Percentiles rank a stretch among this genome's conserved stretches.
Conservation (phyloP, 441 rosid species). For the Gossypium gossypioides region DNA sequence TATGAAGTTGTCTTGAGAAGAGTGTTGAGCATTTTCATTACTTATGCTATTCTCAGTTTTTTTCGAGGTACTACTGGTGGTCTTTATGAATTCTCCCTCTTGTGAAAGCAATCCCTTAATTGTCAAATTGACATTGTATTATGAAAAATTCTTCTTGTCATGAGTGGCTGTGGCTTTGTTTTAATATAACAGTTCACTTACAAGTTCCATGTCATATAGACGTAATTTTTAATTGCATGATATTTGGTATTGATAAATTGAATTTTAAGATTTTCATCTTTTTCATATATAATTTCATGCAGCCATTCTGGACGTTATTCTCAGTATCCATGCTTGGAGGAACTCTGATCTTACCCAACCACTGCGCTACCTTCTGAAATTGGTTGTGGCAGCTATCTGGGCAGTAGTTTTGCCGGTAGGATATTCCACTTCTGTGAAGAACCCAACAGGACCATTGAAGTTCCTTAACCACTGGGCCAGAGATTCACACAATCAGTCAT, state of each 20-base stretch:
- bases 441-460: conserved; percentile 63
- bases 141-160: neutral
- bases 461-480: conserved; percentile 55
- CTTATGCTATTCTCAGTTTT: conserved; percentile 75
- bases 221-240: neutral
- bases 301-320: conserved; percentile 75
- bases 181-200: conserved; percentile 4
- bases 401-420: conserved; percentile 70
- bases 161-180: neutral
- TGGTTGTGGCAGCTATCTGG: conserved; percentile 72
- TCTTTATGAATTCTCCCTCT: conserved; percentile 1
- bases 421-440: conserved; percentile 60
- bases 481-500: conserved; percentile 51
- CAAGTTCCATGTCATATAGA: conserved; percentile 1
- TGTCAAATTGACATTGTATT: neutral
- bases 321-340: conserved; percentile 81
- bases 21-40: conserved; percentile 79
- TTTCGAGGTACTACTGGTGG: conserved; percentile 52
- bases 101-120: neutral
- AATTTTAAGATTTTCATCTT: neutral
- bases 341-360: conserved; percentile 68
- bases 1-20: conserved; percentile 43
- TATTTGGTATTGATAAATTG: neutral
- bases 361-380: conserved; percentile 67
- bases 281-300: conserved; percentile 22